Evolutionary conservation across 768 basidiomycete species (phyloP).

Genomic region (Filobasidium wieringae): DNA sequence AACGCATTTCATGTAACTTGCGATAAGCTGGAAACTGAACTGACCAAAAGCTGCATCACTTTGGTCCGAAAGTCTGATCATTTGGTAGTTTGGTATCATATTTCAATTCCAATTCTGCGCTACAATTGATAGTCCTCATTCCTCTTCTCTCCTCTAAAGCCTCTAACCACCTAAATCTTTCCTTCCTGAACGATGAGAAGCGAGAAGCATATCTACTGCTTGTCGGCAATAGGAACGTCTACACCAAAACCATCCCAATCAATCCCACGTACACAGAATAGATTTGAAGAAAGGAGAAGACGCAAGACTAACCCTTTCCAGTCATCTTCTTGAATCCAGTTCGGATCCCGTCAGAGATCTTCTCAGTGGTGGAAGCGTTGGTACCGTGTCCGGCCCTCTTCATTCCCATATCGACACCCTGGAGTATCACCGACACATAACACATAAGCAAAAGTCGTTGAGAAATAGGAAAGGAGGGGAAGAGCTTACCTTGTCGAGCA

Average conservation of each 20-base stretch:
- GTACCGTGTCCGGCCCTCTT: constrained; percentile 3
- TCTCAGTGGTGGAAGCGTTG: constrained; percentile 13
- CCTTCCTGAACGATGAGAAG: no score
- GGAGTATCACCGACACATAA: neutral
- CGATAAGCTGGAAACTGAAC: no score
- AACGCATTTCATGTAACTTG: no score
- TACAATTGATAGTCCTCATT: neutral
- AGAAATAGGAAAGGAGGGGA: neutral
- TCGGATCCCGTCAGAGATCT: constrained; percentile 13
- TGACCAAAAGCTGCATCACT: no score
- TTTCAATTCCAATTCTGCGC: neutral
- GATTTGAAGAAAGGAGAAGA: neutral
- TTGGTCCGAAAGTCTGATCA: no score
- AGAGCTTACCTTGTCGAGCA: constrained; percentile 9
- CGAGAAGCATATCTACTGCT: constrained; percentile 4
- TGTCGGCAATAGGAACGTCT: constrained; percentile 14
- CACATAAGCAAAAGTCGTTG: neutral
- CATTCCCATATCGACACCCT: constrained; percentile 11
- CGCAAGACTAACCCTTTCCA: constrained; percentile 8
- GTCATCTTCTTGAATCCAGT: constrained; percentile 15
- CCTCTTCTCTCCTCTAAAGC: no score
- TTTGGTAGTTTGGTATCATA: no score
- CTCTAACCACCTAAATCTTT: no score
- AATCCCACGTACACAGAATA: neutral
- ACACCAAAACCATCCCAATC: no score